Percentiles rank a stretch among this genome's conserved stretches.
Evolutionary conservation across 108 stramenopile genomes (phyloP).

Genomic region (Stephanodiscus triporus): DNA sequence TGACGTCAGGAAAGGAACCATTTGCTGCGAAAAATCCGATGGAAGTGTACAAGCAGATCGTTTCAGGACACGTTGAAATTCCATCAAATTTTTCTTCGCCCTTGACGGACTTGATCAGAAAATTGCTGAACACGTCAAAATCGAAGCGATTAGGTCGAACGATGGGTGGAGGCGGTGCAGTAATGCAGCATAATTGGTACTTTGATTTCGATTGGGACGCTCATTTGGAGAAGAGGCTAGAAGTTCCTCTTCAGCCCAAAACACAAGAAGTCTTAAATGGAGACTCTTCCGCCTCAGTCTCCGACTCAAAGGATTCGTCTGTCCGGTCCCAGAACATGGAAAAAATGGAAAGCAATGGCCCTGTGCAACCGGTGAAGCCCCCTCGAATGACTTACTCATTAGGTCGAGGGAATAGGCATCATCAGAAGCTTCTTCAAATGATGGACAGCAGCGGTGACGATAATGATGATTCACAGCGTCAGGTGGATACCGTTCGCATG

Average conservation of each 20-base stretch:
- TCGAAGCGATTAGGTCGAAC: slow-evolving; percentile 80
- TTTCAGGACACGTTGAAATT: slow-evolving; percentile 49
- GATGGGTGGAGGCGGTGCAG: slow-evolving; percentile 76
- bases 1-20: slow-evolving; percentile 69
- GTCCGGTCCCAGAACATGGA: neutral
- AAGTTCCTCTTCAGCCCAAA: slow-evolving; percentile 62
- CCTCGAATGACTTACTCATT: slow-evolving; percentile 48
- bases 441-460: slow-evolving; percentile 27
- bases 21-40: slow-evolving; percentile 68
- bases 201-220: slow-evolving; percentile 80
- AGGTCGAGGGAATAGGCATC: slow-evolving; percentile 52
- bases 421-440: slow-evolving; percentile 55
- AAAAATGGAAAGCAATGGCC: neutral
- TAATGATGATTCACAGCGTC: slow-evolving; percentile 26
- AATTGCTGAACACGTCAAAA: slow-evolving; percentile 73
- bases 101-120: slow-evolving; percentile 66
- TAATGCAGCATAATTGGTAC: slow-evolving; percentile 89
- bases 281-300: slow-evolving; percentile 25
- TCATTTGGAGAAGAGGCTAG: slow-evolving; percentile 59
- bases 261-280: slow-evolving; percentile 39
- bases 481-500: slow-evolving; percentile 44
- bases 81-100: slow-evolving; percentile 46
- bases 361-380: slow-evolving; percentile 11
- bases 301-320: slow-evolving; percentile 36
- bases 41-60: slow-evolving; percentile 55